These are phyloP conservation scores for Colletotrichum acutatum DNA, from an alignment of 2,329 filamentous ascomycete genomes.

Conservation along the genomic window DNA sequence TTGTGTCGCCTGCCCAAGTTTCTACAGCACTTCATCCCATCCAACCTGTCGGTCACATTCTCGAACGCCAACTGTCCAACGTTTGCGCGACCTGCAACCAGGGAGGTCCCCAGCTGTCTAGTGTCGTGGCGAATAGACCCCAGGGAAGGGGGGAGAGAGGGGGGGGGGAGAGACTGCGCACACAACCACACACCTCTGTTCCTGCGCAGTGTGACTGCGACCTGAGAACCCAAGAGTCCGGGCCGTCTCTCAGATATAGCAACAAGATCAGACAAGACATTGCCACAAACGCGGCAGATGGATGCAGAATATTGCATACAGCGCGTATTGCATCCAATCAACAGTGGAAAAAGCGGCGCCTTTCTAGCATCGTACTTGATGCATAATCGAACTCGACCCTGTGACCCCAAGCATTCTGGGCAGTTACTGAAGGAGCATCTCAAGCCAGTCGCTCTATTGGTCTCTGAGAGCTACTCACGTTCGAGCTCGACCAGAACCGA, in stretches of 20 bases:
- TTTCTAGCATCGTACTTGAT: neutral
- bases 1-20: conserved; percentile 4
- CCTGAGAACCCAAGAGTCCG: conserved; percentile 19
- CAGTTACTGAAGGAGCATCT: neutral
- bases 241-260: conserved; percentile 24
- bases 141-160: neutral
- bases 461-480: neutral
- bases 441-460: neutral
- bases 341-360: neutral
- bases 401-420: neutral
- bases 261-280: conserved; percentile 5
- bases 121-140: conserved; percentile 8
- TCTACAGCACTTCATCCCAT: conserved; percentile 28
- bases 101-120: conserved; percentile 7
- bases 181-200: neutral
- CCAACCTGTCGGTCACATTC: conserved; percentile 25
- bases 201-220: conserved; percentile 15
- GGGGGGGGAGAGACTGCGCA: neutral
- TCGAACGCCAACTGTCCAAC: conserved; percentile 1
- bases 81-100: conserved; percentile 8
- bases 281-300: conserved; percentile 17
- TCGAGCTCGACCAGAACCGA: neutral
- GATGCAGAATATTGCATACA: conserved; percentile 25
- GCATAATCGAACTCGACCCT: neutral
- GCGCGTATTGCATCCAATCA: conserved; percentile 35